Evolutionary conservation across 1,139 yeast species (phyloP).

Genomic region (Sugiyamaella paludigena): DNA sequence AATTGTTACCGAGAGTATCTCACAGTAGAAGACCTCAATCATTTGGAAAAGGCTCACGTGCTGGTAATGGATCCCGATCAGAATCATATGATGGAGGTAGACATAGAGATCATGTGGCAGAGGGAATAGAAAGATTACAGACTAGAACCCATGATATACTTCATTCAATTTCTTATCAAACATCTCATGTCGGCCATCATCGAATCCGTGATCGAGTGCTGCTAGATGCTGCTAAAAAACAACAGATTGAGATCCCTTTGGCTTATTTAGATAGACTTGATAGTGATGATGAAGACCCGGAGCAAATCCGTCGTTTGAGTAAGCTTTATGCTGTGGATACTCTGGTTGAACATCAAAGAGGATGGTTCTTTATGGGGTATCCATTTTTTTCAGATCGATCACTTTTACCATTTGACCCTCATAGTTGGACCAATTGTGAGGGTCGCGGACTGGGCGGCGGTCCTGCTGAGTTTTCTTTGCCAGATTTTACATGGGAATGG

Average conservation of each 20-base stretch:
- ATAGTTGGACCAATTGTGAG: slow-evolving; percentile 38
- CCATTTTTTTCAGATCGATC: slow-evolving; percentile 58
- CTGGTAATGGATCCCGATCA: no score
- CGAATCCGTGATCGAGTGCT: background rate
- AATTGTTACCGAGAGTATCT: background rate
- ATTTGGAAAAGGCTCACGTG: no score
- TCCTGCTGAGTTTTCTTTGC: slow-evolving; percentile 53
- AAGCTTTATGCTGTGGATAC: slow-evolving; percentile 26
- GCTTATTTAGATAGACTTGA: background rate
- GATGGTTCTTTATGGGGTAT: slow-evolving; percentile 61
- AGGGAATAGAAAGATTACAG: background rate
- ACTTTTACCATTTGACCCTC: slow-evolving; percentile 60
- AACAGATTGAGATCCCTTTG: slow-evolving; percentile 4
- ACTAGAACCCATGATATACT: background rate
- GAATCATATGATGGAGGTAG: no score
- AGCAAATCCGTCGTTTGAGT: background rate
- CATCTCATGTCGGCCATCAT: background rate
- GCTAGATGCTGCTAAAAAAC: background rate
- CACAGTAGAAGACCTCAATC: no score
- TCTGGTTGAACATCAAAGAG: slow-evolving; percentile 66
- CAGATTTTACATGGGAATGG: slow-evolving; percentile 72
- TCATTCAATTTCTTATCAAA: background rate
- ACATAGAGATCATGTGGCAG: background rate
- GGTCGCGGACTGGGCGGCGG: slow-evolving; percentile 38
- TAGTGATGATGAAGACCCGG: slow-evolving; percentile 8